Percentiles rank a stretch among this genome's conserved stretches.
Conservation (phyloP, 208 protist genomes). For the Dictyostelium gargantuum region DNA sequence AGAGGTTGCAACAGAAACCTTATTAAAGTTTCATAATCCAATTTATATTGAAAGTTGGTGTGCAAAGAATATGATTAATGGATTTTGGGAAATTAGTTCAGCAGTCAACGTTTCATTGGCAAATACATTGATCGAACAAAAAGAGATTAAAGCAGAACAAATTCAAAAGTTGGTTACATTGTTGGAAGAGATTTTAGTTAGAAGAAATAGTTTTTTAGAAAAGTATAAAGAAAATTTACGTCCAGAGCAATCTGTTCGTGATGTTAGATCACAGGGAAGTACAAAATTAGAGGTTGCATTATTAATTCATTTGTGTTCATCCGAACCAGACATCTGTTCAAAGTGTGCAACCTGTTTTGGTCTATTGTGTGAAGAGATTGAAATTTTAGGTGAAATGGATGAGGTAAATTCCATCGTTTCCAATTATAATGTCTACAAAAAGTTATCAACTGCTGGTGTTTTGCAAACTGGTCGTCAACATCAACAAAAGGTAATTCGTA, state of each 20-base stretch:
- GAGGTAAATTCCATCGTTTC: conserved; percentile 70
- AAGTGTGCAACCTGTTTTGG: conserved; percentile 72
- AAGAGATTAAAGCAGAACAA: conserved; percentile 60
- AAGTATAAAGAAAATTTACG: conserved; percentile 55
- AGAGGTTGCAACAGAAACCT: conserved; percentile 18
- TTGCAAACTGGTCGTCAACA: conserved; percentile 72
- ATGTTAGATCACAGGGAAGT: conserved; percentile 43
- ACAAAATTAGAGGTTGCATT: conserved; percentile 74
- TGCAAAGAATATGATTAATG: conserved; percentile 36
- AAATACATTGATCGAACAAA: conserved; percentile 55
- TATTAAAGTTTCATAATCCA: conserved; percentile 75
- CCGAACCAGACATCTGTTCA: conserved; percentile 68
- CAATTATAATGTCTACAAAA: conserved; percentile 72
- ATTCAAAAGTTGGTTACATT: conserved; percentile 62
- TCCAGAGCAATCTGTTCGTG: conserved; percentile 13
- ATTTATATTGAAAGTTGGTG: conserved; percentile 64
- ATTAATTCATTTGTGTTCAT: conserved; percentile 73
- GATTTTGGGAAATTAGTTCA: conserved; percentile 76
- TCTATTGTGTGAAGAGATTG: conserved; percentile 74
- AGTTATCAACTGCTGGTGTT: conserved; percentile 69
- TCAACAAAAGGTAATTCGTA: conserved; percentile 77
- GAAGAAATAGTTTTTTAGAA: conserved; percentile 71
- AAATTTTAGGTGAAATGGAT: conserved; percentile 62
- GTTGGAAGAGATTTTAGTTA: conserved; percentile 59
- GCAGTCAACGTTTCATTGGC: conserved; percentile 65